phyloP scores from a whole-genome alignment of 78 protist species.

The Dictyostelium purpureum region DNA sequence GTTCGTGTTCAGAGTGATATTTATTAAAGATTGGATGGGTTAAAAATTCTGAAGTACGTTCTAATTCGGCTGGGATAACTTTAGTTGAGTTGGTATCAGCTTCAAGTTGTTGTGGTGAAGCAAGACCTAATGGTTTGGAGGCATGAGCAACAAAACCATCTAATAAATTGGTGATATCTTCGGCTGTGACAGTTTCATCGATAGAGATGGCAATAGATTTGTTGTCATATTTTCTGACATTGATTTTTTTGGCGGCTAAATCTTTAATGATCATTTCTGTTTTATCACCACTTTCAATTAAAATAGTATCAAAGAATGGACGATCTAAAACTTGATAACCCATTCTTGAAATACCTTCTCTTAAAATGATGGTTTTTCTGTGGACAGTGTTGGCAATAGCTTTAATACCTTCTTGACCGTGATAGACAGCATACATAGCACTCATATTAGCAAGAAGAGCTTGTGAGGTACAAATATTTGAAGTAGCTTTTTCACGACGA shows the following conservation, averaged over 20 bases:
- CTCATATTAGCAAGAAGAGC: slow-evolving; percentile 97
- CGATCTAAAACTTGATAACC: slow-evolving; percentile 25
- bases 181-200: slow-evolving; percentile 87
- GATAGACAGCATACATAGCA: slow-evolving; percentile 97
- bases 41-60: slow-evolving; percentile 73
- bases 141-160: slow-evolving; percentile 68
- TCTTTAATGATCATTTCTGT: slow-evolving; percentile 26
- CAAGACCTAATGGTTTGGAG: neutral
- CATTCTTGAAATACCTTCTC: slow-evolving; percentile 72
- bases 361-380: slow-evolving; percentile 65
- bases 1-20: slow-evolving; percentile 93
- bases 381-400: slow-evolving; percentile 91
- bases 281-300: neutral
- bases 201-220: slow-evolving; percentile 83
- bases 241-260: slow-evolving; percentile 75
- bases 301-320: slow-evolving; percentile 91
- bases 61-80: slow-evolving; percentile 16
- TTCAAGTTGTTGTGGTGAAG: slow-evolving; percentile 25
- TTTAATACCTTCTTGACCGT: slow-evolving; percentile 97
- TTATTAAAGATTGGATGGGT: slow-evolving; percentile 93
- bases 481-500: slow-evolving; percentile 93
- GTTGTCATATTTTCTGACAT: slow-evolving; percentile 84
- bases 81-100: neutral
- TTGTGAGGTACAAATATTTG: slow-evolving; percentile 99
- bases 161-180: slow-evolving; percentile 66